Evolutionary conservation across 169 alveolate genomes (phyloP), one percentile per base, ranked within the genome.

Genomic region (Theileria parva): DNA sequence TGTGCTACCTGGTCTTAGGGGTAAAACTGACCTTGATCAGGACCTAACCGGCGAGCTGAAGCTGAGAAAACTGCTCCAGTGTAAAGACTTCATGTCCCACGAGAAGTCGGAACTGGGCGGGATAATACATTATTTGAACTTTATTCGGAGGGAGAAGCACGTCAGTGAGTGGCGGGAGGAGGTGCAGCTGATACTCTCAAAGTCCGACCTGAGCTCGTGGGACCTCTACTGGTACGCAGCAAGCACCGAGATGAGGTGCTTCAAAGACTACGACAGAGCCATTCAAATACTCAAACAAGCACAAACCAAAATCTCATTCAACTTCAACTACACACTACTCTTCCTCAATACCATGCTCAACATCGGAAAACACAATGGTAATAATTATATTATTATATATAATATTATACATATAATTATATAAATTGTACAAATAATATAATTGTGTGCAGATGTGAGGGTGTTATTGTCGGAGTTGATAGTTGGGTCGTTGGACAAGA

Each of bases 141-240:
- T 57, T 74, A 25, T 81, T 11, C 85, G 88, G 17, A 83, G 85
- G 32, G 72, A 75, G 55, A 57, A 2, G 17, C 86, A 81, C 15
- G 59, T 70, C 25, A 27, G 12, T n/a, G 73, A 23, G 53, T 83
- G 89, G 89, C 27, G 78, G 0, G 80, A 77, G 37, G 79, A 76
- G 39, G 37, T 77, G 25, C 83, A 76, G 19, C 34, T 76, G 65
- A 57, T 83, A 8, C 65, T 83, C 67, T 3, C 74, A 2, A 44
- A 28, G 60, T 55, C 68, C 15, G 89, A 77, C 25, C 55, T 77
- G 55, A 21, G 27, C 64, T 66, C 81, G 55, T 83, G 89, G 89
- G 86, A 83, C 61, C 79, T 83, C 4, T 65, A 44, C 64, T 83
- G 89, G 89, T 83, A 83, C 78, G 86, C 86, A 3, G 86, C 89